Conservation (phyloP, 2,329 filamentous ascomycete species). For the Sordariomycetes sp. region DNA sequence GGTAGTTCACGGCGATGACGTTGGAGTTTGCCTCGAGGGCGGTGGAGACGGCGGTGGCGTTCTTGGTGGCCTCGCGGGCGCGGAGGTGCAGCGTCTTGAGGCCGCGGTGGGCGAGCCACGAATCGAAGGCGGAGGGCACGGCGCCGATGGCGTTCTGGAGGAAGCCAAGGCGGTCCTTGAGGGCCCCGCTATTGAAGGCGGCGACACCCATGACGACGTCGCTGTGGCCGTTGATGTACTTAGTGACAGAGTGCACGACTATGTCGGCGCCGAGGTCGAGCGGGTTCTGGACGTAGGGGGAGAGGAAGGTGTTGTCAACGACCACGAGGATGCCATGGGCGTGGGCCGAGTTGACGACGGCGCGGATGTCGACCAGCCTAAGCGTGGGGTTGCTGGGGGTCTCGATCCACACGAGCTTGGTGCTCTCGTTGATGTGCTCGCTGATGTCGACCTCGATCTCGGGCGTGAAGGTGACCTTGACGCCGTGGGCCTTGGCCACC, state of each 20-base stretch:
- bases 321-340: conserved; percentile 84
- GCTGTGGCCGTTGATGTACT: conserved; percentile 97
- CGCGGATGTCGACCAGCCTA: conserved; percentile 82
- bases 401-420: conserved; percentile 96
- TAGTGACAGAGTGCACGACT: conserved; percentile 93
- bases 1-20: conserved; percentile 90
- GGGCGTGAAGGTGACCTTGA: conserved; percentile 88
- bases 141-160: conserved; percentile 96
- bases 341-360: conserved; percentile 75
- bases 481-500: conserved; percentile 87
- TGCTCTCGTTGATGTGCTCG: conserved; percentile 75
- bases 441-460: conserved; percentile 82
- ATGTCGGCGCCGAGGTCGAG: conserved; percentile 93
- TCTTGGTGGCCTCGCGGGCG: conserved; percentile 71
- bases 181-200: conserved; percentile 78
- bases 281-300: conserved; percentile 93
- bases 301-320: conserved; percentile 98
- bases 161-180: conserved; percentile 72
- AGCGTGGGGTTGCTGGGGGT: conserved; percentile 91
- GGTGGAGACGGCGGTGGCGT: conserved; percentile 67
- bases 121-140: conserved; percentile 89
- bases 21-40: conserved; percentile 71
- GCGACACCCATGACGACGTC: conserved; percentile 97
- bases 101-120: conserved; percentile 94
- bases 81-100: conserved; percentile 94